phyloP scores from a whole-genome alignment of 2,329 filamentous ascomycete genomes.

The Pyrenophora teres region DNA sequence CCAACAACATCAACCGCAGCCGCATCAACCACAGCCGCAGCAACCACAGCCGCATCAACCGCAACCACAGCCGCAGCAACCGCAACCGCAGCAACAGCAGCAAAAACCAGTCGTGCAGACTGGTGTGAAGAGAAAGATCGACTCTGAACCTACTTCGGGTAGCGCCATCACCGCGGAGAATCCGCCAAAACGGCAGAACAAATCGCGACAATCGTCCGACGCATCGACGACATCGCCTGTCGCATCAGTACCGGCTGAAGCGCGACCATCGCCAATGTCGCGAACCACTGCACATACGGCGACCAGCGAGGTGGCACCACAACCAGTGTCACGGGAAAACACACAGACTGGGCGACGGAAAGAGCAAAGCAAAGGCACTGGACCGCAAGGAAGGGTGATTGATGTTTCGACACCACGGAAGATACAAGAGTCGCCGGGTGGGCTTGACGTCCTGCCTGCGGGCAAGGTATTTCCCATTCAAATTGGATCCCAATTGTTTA shows the following conservation, averaged over 20 bases:
- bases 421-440: constrained; percentile 32
- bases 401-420: constrained; percentile 41
- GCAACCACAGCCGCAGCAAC: not conserved
- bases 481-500: constrained; percentile 70
- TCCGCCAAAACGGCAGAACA: constrained; percentile 40
- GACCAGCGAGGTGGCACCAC: constrained; percentile 20
- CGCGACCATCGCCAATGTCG: constrained; percentile 28
- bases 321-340: constrained; percentile 15
- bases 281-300: constrained; percentile 20
- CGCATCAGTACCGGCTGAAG: constrained; percentile 19
- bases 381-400: constrained; percentile 40
- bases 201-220: constrained; percentile 40
- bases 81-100: constrained; percentile 22
- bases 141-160: constrained; percentile 35
- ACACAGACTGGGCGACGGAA: constrained; percentile 28
- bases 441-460: constrained; percentile 62
- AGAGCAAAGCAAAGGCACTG: constrained; percentile 40
- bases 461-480: constrained; percentile 75
- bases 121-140: constrained; percentile 46
- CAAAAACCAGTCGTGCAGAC: constrained; percentile 30
- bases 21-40: constrained; percentile 21
- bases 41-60: constrained; percentile 24
- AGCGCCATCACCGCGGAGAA: constrained; percentile 23
- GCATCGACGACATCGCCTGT: constrained; percentile 34
- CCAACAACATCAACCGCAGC: constrained; percentile 23